These are phyloP conservation scores for Vickermania spadyakhi DNA, from an alignment of 208 protist genomes.

Conservation along the genomic window DNA sequence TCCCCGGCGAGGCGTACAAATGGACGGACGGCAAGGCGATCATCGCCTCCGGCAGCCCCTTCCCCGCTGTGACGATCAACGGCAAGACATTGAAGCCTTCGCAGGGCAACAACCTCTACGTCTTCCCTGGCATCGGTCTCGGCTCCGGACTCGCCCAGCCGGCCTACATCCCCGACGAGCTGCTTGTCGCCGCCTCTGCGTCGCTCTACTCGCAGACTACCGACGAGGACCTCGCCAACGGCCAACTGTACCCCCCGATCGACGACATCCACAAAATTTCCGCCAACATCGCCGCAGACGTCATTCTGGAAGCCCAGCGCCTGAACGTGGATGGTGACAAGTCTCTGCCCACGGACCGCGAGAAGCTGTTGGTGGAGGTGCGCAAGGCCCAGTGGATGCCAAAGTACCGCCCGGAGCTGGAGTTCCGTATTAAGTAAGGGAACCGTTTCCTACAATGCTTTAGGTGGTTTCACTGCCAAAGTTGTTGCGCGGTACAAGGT, in stretches of 20 bases:
- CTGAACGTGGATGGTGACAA: conserved; percentile 46
- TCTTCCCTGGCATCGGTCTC: conserved; percentile 94
- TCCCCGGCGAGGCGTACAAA: conserved; percentile 89
- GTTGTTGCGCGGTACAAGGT: too few species aligned
- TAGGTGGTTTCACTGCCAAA: too few species aligned
- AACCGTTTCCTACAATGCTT: background rate
- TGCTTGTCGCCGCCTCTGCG: conserved; percentile 81
- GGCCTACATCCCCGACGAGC: conserved; percentile 75
- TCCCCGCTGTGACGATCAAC: conserved; percentile 79
- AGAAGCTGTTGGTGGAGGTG: conserved; percentile 27
- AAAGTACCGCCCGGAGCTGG: conserved; percentile 41
- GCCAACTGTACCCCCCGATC: conserved; percentile 62
- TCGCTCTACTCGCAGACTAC: conserved; percentile 56
- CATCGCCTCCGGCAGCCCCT: conserved; percentile 95
- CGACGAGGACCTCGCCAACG: conserved; percentile 26
- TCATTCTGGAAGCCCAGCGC: conserved; percentile 56
- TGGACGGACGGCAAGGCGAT: conserved; percentile 91
- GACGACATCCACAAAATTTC: conserved; percentile 71
- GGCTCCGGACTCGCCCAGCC: conserved; percentile 66
- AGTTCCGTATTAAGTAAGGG: conserved; percentile 12
- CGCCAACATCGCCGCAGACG: conserved; percentile 53
- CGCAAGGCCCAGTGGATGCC: conserved; percentile 54
- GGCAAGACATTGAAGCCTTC: conserved; percentile 74
- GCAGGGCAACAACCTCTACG: conserved; percentile 97
- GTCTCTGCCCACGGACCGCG: conserved; percentile 31